Conservation (phyloP, 169 alveolate genomes). For the Amoebophrya sp. region DNA sequence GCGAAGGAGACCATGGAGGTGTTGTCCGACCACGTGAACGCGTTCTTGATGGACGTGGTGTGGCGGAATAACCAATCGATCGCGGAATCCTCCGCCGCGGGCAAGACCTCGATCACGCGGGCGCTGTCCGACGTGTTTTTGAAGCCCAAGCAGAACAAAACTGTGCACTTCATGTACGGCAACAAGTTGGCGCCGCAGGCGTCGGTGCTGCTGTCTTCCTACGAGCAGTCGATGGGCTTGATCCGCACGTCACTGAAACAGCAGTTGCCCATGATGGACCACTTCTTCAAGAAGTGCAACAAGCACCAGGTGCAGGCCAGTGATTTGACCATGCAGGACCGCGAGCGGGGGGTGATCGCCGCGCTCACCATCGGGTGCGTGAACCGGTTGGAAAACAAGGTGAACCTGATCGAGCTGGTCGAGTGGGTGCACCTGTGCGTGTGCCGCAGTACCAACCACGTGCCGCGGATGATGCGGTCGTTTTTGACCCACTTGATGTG, state of each 20-base stretch:
- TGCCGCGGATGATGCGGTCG: neutral
- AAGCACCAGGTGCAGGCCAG: neutral
- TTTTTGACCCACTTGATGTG: neutral
- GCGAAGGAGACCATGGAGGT: neutral
- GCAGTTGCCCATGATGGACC: neutral
- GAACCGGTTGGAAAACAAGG: neutral
- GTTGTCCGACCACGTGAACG: neutral
- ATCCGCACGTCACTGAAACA: neutral
- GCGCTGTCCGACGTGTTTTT: neutral
- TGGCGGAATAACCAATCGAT: neutral
- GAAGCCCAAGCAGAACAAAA: neutral
- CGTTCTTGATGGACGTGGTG: neutral
- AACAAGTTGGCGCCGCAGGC: neutral
- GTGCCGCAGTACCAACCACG: neutral
- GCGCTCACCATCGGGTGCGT: neutral
- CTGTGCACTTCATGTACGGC: neutral
- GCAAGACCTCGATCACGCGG: no score
- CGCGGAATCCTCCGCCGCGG: neutral
- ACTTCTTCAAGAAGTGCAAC: neutral
- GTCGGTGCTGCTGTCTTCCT: neutral
- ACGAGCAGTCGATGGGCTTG: neutral
- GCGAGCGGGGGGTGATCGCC: neutral
- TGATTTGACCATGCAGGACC: neutral
- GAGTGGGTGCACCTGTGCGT: neutral
- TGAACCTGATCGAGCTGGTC: neutral